Conservation (phyloP, 768 basidiomycete genomes). For the Trametes coccinea region DNA sequence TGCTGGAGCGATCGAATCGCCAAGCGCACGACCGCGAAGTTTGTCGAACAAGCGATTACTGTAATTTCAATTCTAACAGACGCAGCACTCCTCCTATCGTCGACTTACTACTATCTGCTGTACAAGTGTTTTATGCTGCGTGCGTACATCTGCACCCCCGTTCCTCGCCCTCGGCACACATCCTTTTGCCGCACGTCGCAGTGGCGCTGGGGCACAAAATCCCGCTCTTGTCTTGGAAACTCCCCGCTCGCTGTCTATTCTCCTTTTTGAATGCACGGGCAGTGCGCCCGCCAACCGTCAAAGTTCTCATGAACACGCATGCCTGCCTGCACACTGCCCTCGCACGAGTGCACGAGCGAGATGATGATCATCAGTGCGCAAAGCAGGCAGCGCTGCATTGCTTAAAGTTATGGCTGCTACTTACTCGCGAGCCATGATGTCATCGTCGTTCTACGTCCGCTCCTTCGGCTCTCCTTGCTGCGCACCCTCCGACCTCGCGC, state of each 20-base stretch:
- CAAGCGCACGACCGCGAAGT: background rate
- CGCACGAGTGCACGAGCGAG: no score
- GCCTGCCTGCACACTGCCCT: no score
- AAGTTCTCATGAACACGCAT: background rate
- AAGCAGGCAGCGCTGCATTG: no score
- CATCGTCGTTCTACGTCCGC: background rate
- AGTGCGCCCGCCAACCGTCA: background rate
- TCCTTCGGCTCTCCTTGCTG: background rate
- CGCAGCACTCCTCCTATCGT: no score
- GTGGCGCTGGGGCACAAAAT: conserved; percentile 1
- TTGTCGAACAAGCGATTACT: background rate
- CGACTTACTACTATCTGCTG: no score
- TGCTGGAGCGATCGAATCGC: conserved; percentile 13
- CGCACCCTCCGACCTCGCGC: no score
- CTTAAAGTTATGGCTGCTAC: no score
- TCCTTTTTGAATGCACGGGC: background rate
- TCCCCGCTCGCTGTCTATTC: background rate
- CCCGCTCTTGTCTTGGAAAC: background rate
- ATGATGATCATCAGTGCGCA: background rate
- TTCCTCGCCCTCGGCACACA: conserved; percentile 5
- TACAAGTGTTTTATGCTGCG: no score
- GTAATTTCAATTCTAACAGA: no score
- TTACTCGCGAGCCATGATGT: background rate
- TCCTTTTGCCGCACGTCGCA: background rate
- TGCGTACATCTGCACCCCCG: background rate